Evolutionary conservation across 2,329 filamentous ascomycete genomes (phyloP).

Genomic region (Aspergillus clavatus): DNA sequence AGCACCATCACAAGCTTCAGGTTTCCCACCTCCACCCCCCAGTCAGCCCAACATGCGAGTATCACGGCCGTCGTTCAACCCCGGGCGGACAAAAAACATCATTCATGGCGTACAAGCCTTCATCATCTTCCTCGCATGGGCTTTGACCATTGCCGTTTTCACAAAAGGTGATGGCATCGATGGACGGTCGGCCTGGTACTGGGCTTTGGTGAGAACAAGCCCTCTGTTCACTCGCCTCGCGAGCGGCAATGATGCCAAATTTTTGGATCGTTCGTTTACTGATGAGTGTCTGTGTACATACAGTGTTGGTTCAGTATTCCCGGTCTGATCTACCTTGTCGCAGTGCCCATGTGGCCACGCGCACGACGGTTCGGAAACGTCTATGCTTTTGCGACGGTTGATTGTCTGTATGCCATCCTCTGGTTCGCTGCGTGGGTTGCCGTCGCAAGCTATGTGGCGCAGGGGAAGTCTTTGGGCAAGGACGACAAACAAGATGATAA

Average conservation of each 20-base stretch:
- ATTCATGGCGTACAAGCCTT: slow-evolving; percentile 52
- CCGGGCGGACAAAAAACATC: slow-evolving; percentile 53
- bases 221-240: neutral
- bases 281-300: neutral
- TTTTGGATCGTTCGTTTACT: too few relatives aligned
- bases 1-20: slow-evolving; percentile 14
- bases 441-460: slow-evolving; percentile 52
- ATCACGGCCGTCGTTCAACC: slow-evolving; percentile 36
- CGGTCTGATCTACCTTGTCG: slow-evolving; percentile 55
- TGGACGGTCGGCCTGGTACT: slow-evolving; percentile 53
- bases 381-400: slow-evolving; percentile 55
- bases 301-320: slow-evolving; percentile 59
- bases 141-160: slow-evolving; percentile 55
- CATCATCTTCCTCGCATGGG: slow-evolving; percentile 55
- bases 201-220: slow-evolving; percentile 48
- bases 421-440: slow-evolving; percentile 58
- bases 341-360: slow-evolving; percentile 58
- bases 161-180: slow-evolving; percentile 51
- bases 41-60: slow-evolving; percentile 23
- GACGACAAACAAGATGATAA: slow-evolving; percentile 21
- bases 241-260: too few relatives aligned
- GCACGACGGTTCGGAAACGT: slow-evolving; percentile 55
- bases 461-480: slow-evolving; percentile 50
- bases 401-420: slow-evolving; percentile 50
- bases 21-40: slow-evolving; percentile 15